A percentile compares a stretch with the other conserved stretches of the same genome.
Evolutionary conservation across 768 basidiomycete species (phyloP).

Genomic region (Boletus rex-veris): DNA sequence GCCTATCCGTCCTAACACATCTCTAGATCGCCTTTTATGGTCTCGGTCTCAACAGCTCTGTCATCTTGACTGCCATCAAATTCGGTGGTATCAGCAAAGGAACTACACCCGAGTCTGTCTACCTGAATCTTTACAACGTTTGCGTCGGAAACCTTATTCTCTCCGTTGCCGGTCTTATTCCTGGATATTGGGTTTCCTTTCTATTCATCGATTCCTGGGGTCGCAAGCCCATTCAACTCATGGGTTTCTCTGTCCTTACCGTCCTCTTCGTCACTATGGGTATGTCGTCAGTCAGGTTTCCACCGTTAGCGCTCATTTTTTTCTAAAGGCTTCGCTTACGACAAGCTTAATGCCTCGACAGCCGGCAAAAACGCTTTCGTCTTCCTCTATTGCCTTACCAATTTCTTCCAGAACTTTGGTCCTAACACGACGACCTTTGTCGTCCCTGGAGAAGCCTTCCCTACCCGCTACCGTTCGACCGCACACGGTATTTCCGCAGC

Average conservation of each 20-base stretch:
- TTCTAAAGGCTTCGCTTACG: slow-evolving; percentile 59
- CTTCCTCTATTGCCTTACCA: slow-evolving; percentile 81
- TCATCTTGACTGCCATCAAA: slow-evolving; percentile 71
- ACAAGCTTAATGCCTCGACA: slow-evolving; percentile 47
- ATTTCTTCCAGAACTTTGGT: slow-evolving; percentile 90
- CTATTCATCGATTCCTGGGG: slow-evolving; percentile 76
- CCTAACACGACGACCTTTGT: slow-evolving; percentile 80
- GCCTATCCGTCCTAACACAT: not conserved
- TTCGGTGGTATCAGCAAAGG: slow-evolving; percentile 42
- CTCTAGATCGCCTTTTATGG: slow-evolving; percentile 82
- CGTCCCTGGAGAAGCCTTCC: slow-evolving; percentile 80
- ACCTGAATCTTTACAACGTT: slow-evolving; percentile 58
- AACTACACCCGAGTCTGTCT: slow-evolving; percentile 33
- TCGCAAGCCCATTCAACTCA: slow-evolving; percentile 76
- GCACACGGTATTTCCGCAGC: slow-evolving; percentile 84
- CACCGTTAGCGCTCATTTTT: slow-evolving; percentile 2
- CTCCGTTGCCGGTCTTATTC: slow-evolving; percentile 74
- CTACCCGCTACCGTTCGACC: slow-evolving; percentile 84
- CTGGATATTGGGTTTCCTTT: slow-evolving; percentile 61
- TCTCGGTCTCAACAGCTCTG: slow-evolving; percentile 77
- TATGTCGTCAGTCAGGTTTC: slow-evolving; percentile 28
- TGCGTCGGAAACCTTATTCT: slow-evolving; percentile 76
- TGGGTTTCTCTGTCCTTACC: slow-evolving; percentile 71
- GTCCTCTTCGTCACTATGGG: slow-evolving; percentile 67
- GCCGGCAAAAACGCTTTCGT: slow-evolving; percentile 58